phyloP scores from a whole-genome alignment of 2,329 filamentous ascomycete genomes.

The Talaromyces albobiverticillius region DNA sequence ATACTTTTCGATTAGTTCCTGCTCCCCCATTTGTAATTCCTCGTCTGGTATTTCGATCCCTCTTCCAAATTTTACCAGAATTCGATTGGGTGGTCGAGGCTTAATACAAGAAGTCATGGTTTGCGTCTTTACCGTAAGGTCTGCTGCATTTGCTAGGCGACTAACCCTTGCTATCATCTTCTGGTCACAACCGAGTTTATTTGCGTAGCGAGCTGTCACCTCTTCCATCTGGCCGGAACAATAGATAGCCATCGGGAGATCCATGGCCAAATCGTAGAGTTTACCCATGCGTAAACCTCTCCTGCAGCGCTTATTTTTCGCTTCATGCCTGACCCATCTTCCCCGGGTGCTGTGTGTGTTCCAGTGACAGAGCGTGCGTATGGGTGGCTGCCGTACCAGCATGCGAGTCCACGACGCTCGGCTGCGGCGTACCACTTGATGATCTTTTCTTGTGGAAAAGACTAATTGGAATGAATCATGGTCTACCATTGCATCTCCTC shows the following conservation, averaged over 20 bases:
- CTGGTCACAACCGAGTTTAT: not conserved
- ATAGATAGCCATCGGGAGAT: not conserved
- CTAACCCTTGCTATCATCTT: not conserved
- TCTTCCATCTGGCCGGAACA: not conserved
- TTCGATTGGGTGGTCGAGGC: not conserved
- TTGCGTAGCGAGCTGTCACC: not conserved
- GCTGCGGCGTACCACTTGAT: not conserved
- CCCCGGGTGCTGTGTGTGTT: not conserved
- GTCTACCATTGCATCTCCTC: not conserved
- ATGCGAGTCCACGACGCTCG: slow-evolving; percentile 2
- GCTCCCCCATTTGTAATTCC: not conserved
- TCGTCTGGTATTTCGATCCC: not conserved
- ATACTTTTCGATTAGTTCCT: too few relatives aligned
- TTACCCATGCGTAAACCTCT: slow-evolving; percentile 2
- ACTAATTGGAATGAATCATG: not conserved
- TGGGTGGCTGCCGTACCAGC: slow-evolving; percentile 3
- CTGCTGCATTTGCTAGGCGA: not conserved
- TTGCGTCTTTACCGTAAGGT: not conserved
- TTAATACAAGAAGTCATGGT: not conserved
- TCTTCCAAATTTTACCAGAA: not conserved
- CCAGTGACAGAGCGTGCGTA: slow-evolving; percentile 1
- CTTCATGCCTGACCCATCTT: not conserved
- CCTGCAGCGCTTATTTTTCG: not conserved
- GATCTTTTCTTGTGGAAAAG: not conserved
- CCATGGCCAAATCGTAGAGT: not conserved